Conservation (phyloP, 176 grass and related monocot genomes). For the Phoenix roebelenii region DNA sequence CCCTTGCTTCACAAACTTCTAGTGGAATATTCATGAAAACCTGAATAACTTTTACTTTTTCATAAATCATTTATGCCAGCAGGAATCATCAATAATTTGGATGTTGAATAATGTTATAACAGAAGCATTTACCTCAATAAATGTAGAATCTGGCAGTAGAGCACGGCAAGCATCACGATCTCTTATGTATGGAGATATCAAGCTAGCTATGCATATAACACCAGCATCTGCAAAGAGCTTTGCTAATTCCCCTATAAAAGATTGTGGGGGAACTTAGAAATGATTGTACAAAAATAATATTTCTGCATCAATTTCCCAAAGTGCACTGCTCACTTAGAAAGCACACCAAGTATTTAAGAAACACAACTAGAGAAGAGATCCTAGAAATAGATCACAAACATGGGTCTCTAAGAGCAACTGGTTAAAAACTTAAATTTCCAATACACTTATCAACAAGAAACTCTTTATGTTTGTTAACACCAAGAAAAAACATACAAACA, state of each 20-base stretch:
- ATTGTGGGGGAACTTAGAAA: no score
- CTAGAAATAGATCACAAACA: no score
- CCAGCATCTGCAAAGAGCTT: slow-evolving; percentile 89
- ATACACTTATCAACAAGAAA: no score
- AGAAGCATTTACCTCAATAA: slow-evolving; percentile 64
- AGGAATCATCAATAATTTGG: background rate
- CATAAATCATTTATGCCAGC: background rate
- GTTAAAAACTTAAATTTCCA: no score
- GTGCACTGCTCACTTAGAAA: no score
- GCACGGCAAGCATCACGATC: slow-evolving; percentile 78
- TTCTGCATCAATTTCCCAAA: no score
- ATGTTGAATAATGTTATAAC: background rate
- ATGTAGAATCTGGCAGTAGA: slow-evolving; percentile 69
- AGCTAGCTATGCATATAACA: slow-evolving; percentile 68
- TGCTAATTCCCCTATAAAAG: slow-evolving; percentile 73
- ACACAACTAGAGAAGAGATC: no score
- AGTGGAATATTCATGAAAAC: slow-evolving; percentile 85
- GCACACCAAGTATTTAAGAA: no score
- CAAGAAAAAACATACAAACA: background rate
- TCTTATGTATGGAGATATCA: slow-evolving; percentile 66
- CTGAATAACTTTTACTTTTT: slow-evolving; percentile 25
- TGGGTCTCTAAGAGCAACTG: no score
- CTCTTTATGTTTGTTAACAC: no score
- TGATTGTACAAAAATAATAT: no score
- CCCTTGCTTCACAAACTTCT: slow-evolving; percentile 87